Conservation (phyloP, 2,329 filamentous ascomycete genomes). For the Aspergillus pseudonomiae region DNA sequence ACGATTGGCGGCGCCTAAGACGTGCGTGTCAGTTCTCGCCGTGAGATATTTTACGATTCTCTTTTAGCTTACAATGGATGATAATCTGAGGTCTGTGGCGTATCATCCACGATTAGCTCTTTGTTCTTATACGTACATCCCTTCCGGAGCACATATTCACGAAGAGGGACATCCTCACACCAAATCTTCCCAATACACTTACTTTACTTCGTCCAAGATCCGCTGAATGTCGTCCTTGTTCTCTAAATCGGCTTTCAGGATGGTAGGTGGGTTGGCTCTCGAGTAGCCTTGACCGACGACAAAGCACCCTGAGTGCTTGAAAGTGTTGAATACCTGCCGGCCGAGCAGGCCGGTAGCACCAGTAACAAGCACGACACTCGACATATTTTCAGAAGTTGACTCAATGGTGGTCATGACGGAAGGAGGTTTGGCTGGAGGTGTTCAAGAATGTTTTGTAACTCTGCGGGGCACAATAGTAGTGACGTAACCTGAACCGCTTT, state of each 20-base stretch:
- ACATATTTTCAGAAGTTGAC: slow-evolving; percentile 28
- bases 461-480: slow-evolving; percentile 5
- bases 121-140: neutral
- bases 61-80: slow-evolving; percentile 69
- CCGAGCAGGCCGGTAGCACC: slow-evolving; percentile 84
- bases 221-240: slow-evolving; percentile 49
- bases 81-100: slow-evolving; percentile 69
- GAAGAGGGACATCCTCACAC: neutral
- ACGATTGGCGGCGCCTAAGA: slow-evolving; percentile 77
- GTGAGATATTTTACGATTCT: neutral
- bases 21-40: neutral
- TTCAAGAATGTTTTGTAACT: slow-evolving; percentile 3
- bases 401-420: slow-evolving; percentile 11
- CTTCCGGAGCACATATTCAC: neutral
- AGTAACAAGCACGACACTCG: slow-evolving; percentile 70
- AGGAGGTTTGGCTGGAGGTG: slow-evolving; percentile 3
- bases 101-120: slow-evolving; percentile 8
- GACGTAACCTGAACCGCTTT: slow-evolving; percentile 5
- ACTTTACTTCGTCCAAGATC: slow-evolving; percentile 57
- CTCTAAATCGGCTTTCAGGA: slow-evolving; percentile 61
- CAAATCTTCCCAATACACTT: slow-evolving; percentile 25
- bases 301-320: slow-evolving; percentile 68
- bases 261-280: slow-evolving; percentile 69
- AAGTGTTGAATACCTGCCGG: slow-evolving; percentile 73
- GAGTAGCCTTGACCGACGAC: slow-evolving; percentile 74